Base-by-base conservation (phyloP, 2,329 filamentous ascomycete species). In the Arthrobotrys pseudoclavata region DNA sequence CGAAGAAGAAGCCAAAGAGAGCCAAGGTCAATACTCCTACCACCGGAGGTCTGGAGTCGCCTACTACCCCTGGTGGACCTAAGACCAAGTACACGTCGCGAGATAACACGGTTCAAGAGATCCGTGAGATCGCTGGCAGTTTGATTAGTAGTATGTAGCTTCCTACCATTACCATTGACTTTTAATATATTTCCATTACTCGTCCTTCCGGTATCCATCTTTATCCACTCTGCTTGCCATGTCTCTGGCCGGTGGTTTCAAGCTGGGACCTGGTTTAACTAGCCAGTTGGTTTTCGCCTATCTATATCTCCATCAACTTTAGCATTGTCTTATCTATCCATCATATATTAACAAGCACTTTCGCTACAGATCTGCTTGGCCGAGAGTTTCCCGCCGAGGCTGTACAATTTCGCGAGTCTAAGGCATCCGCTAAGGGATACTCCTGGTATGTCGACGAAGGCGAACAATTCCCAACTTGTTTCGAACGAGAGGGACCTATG, bases 391-490 rank as follows among this genome's bases (percentile, higher is more conserved):
- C 72, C n/a, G 72, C 72, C 52, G 72, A 76, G 52, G 72, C 72
- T 15, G 72, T 76, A 15, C 72, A 76, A 40, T 76, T 76, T 22
- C 66, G 72, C 29, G 72, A 76, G 42, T 57, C 48, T 4, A 76
- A 76, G 57, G 60, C 72, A 4, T 76, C 72, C 12, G 66, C 72
- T 22, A 76, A 76, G 50, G 72, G 72, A 4, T 76, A 76, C 66
- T 70, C 66, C 52, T 76, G 72, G 72, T 76, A 76, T 31, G 72
- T 76, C 60, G 72, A 76, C 48, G 72, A 76, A 53, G 72, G 72
- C 15, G 72, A 76, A 26, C 60, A 70, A 42, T 76, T 76, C 24
- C 72, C 72, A n/a, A 52, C 29, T 13, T 76, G 72, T 42, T 76
- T 76, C 15, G 72, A 76, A 31, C 72, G 72, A 18, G 72, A 76